Evolutionary conservation across 345 rosid species (phyloP), one percentile per base, ranked within the genome.

Genomic region (Aquilaria sinensis): DNA sequence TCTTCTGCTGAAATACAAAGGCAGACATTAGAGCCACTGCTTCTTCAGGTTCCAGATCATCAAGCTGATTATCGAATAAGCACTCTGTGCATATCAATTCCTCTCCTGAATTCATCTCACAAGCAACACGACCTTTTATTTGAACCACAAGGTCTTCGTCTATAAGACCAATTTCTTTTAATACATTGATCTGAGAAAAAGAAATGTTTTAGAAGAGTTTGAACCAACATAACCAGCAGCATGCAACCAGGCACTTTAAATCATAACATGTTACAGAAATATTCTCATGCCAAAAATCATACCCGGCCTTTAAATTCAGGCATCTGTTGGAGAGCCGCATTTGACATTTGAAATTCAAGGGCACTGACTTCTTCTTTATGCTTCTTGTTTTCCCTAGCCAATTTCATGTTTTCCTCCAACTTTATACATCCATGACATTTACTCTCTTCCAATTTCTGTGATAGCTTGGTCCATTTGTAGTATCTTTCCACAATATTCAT

Each of bases 71-170:
- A 81, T 94, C 99, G 64, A 94, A 94, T 63, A 94, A 80, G 66
- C 86, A 86, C 71, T 88, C 95, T 3, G 96, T 88, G 79, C 86
- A 82, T 65, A 94, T 90, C 79, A 90, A 58, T 69, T 94, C 99
- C 83, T 94, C 99, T 71, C 97, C 99, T 46, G 97, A 94, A 74
- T 88, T 94, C 97, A 94, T 94, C 89, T 90, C 97, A 72, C 97
- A 93, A 66, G 97, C 96, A 37, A 94, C 96, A 58, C 97, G 96
- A 29, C 99, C 99, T 78, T 90, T 94, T 56, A 94, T 82, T 80
- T 94, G 96, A 63, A 94, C 96, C 11, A 90, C 96, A 16, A 85
- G 95, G 62, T 94, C 96, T 61, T 71, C 78, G 81, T 94, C 90
- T 69, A 94, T 79, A 65, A 96, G 90, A 51, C 96, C 95, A 71